A percentile compares a stretch with the other conserved stretches of the same genome.
Conservation (phyloP, 2,329 filamentous ascomycete species). For the Helicocarpus griseus region DNA sequence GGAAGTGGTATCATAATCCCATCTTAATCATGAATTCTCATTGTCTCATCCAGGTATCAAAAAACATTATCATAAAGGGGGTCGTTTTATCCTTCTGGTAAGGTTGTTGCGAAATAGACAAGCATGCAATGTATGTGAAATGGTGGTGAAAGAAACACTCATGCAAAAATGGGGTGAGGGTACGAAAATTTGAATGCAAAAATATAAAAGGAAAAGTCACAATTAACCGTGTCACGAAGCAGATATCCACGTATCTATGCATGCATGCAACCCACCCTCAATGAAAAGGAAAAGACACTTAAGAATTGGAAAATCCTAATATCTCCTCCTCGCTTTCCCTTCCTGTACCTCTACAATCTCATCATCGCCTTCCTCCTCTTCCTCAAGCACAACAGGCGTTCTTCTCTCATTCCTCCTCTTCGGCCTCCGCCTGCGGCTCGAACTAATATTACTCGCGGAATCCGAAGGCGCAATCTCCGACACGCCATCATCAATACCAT, state of each 20-base stretch:
- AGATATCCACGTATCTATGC: neutral
- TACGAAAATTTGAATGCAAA: neutral
- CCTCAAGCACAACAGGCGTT: conserved; percentile 39
- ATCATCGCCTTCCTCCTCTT: conserved; percentile 37
- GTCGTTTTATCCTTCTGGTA: neutral
- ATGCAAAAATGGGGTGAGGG: neutral
- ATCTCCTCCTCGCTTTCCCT: conserved; percentile 17
- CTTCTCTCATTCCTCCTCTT: conserved; percentile 39
- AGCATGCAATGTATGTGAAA: neutral
- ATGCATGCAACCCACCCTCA: neutral
- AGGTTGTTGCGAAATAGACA: neutral
- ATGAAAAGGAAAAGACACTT: neutral
- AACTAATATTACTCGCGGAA: conserved; percentile 42
- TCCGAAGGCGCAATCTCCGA: conserved; percentile 39
- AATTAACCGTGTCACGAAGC: neutral
- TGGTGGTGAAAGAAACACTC: neutral
- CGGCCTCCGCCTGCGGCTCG: conserved; percentile 31
- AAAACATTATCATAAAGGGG: neutral
- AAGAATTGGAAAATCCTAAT: neutral
- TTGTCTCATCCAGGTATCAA: neutral
- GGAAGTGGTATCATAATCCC: too few relatives aligned
- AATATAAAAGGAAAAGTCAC: neutral
- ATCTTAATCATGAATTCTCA: too few relatives aligned
- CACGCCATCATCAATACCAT: conserved; percentile 35
- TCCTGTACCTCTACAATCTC: conserved; percentile 5